Evolutionary conservation across 441 rosid species (phyloP), one percentile per base, ranked within the genome.

Genomic region (Raphanus hybrid): DNA sequence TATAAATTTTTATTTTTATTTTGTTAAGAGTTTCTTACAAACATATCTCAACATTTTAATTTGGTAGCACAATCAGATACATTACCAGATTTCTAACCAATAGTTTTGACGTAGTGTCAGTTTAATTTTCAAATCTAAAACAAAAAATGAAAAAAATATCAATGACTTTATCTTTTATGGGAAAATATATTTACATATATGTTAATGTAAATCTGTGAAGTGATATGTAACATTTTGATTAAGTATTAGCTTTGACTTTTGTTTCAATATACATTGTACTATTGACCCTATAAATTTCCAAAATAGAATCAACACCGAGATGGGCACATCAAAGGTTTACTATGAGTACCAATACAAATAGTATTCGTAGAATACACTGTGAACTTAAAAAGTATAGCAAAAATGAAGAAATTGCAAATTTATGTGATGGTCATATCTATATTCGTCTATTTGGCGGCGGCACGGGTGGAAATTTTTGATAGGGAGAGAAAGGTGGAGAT

Each of bases 381-480:
- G 20, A 52, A 52, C 20, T 14, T 52, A 52, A 54, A 54, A 15
- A 2, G 58, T 12, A 54, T 7, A 16, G 10, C 23, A 54, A 7
- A 54, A 54, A 54, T 54, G 58, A 54, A 54, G 58, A 54, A 15
- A 16, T 54, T 9, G 62, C 54, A 45, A 18, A 12, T 67, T 48
- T 20, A 67, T 20, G 27, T 68, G 62, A 23, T 75, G 68, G 29
- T 54, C 20, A 59, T 60, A 23, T 60, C 10, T 7, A 7, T 75
- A 14, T 34, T 75, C n/a, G 20, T 75, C 68, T 54, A n/a, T n/a
- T 18, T 75, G 39, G 41, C 29, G 1, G 18, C 68, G 59, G 43
- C 73, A 74, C 34, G 45, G 67, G 58, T 3, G 45, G 65, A 64
- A 50, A 14, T n/a, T 52, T 3, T 48, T 68, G 0, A 5, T 68